Evolutionary conservation across 202 grass and related monocot genomes (phyloP), one percentile per base, ranked within the genome.

Genomic region (Dendrocalamus latiflorus): DNA sequence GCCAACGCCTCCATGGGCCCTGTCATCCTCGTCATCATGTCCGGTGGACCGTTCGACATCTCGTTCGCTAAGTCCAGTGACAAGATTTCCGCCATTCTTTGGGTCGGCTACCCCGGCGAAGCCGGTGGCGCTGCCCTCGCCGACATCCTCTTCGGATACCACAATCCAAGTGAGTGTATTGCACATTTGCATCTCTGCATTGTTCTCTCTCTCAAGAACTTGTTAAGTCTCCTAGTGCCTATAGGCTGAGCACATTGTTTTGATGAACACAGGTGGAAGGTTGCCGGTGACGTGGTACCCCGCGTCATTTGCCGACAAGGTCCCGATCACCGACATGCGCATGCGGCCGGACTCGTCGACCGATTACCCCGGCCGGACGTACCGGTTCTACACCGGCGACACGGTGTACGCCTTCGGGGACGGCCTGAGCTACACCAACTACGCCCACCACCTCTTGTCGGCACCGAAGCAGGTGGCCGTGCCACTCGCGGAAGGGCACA

Each of bases 221-320:
- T 6, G 13, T 8, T 13, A 4, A 25, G 69, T 34, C 6, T 3
- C 45, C 17, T 59, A 56, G n/a, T 3, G 26, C 34, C 11, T 86
- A 47, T 72, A 20, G 25, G 13, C 34, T 16, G 28, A 67, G 8
- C n/a, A 11, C 54, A 9, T 8, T 72, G 62, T 57, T 43, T 62
- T 42, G 38, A 5, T 78, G 66, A 1, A 7, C 16, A 2, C 73
- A 98, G 95, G 91, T 70, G 96, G 96, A 20, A 94, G 91, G 81
- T 48, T 93, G 70, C 96, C 96, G 16, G 89, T 95, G 84, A 98
- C 96, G 21, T 98, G 95, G 95, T 98, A 98, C 70, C 89, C 91
- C 1, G 77, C 86, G 43, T 86, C 89, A 7, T 98, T 83, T 65
- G 79, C 91, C 4, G 68, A 84, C 48, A 91, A 83, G 49, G 71